Evolutionary conservation across 1,139 yeast genomes (phyloP), one percentile per base, ranked within the genome.

Genomic region (Geotrichum macrosporum): DNA sequence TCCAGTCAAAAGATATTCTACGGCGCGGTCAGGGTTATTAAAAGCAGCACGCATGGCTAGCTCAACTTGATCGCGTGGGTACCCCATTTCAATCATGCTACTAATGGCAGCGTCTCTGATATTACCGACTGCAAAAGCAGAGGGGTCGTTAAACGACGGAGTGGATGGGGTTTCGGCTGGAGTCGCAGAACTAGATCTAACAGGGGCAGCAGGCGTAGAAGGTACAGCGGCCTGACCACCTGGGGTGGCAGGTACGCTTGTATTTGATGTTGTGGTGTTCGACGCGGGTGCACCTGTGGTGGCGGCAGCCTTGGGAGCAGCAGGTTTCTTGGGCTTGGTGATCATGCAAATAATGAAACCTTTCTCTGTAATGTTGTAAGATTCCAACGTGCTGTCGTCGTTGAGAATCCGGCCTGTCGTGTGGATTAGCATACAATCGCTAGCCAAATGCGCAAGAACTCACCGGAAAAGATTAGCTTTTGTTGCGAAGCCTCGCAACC

Each of bases 1-100:
- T 4, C 97, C 97, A 36, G 89, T 86, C 57, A 92, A 71, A 50
- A 92, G 74, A 65, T 92, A 89, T 64, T 94, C 98, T 5, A 89
- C 97, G 0, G 99, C 99, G 61, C 98, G 81, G 63, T 92, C 97
- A 21, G 99, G 98, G 68, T 92, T 89, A 68, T 92, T 92, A 70
- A 81, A 92, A 0, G 98, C 97, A 15, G 96, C 96, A 60, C 95
- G 79, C 64, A 92, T 73, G 0, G 99, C 98, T 35, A 80, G 77
- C 67, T 87, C 94, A 24, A 87, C 96, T 63, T 86, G 86, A 5
- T 79, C 75, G 58, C 95, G 80, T 45, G 84, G 88, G 64, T 87
- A 94, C 12, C 98, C 98, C 97, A 92, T 88, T 59, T 87, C 97
- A 81, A 88, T 78, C 63, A 92, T 87, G 62, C 84, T 84, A 55